These are phyloP conservation scores for Fusarium xylarioides DNA, from an alignment of 2,329 filamentous ascomycete genomes.

Conservation along the genomic window DNA sequence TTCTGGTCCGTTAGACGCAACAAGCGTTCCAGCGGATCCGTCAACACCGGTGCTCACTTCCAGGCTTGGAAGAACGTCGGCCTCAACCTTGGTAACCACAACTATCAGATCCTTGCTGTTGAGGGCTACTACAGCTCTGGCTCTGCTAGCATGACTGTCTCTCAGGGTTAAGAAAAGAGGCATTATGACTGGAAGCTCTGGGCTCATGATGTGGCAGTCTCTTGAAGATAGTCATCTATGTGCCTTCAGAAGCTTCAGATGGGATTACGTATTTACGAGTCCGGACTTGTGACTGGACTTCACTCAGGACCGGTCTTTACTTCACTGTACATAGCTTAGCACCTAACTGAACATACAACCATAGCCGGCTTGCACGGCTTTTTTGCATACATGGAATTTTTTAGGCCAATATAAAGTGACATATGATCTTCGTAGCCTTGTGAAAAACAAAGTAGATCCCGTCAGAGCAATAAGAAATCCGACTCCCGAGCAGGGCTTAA, in stretches of 20 bases:
- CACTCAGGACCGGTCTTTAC: neutral
- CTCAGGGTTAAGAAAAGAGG: neutral
- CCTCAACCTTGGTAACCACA: slow-evolving; percentile 56
- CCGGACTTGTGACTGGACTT: slow-evolving; percentile 11
- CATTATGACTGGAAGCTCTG: too few species aligned
- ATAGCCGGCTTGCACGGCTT: neutral
- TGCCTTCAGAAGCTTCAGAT: neutral
- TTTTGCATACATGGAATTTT: neutral
- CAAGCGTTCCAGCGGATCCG: slow-evolving; percentile 60
- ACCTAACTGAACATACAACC: slow-evolving; percentile 1
- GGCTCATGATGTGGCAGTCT: neutral
- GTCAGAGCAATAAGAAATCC: too few species aligned
- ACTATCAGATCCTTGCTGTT: slow-evolving; percentile 65
- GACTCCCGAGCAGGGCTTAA: too few species aligned
- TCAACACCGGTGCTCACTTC: slow-evolving; percentile 61
- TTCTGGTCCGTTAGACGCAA: slow-evolving; percentile 61
- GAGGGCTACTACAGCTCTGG: slow-evolving; percentile 64
- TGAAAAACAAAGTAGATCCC: neutral
- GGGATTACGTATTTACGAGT: neutral
- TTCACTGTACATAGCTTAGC: slow-evolving; percentile 17
- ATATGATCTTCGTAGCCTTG: too few species aligned
- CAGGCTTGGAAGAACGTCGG: slow-evolving; percentile 61
- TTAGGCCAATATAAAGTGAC: neutral
- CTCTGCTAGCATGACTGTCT: slow-evolving; percentile 57
- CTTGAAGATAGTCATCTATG: too few species aligned